phyloP scores from a whole-genome alignment of 2,329 filamentous ascomycete species.

The Alternaria gaisen region DNA sequence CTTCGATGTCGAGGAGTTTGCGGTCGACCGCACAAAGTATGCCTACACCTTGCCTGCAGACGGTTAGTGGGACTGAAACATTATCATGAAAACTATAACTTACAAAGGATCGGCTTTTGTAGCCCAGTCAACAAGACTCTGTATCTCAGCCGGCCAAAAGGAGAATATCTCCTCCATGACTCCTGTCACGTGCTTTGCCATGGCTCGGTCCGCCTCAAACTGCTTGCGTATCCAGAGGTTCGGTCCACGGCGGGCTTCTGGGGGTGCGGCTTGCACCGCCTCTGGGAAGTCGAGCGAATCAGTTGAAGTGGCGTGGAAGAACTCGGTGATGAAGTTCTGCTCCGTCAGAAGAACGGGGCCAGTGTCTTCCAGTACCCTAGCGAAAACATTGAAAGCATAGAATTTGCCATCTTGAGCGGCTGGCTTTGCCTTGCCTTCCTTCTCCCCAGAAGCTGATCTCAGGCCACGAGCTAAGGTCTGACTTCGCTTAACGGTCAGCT shows the following conservation, averaged over 20 bases:
- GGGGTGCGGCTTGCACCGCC: conserved; percentile 70
- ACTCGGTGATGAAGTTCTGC: conserved; percentile 96
- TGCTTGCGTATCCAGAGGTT: conserved; percentile 78
- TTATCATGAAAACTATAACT: conserved; percentile 50
- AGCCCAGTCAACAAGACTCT: conserved; percentile 84
- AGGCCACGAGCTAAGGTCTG: conserved; percentile 83
- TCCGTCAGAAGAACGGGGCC: conserved; percentile 87
- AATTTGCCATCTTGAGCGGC: conserved; percentile 68
- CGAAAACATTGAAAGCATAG: conserved; percentile 82
- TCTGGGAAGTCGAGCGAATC: conserved; percentile 86
- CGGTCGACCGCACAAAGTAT: conserved; percentile 82
- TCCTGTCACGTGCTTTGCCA: conserved; percentile 84
- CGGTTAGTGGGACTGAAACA: conserved; percentile 24
- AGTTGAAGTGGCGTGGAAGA: conserved; percentile 92
- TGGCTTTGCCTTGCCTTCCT: conserved; percentile 65
- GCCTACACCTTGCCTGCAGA: conserved; percentile 83
- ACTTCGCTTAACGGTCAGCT: conserved; percentile 91
- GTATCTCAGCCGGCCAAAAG: conserved; percentile 81
- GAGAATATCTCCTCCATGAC: conserved; percentile 89
- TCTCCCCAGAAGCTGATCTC: conserved; percentile 73
- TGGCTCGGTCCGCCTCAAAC: conserved; percentile 86
- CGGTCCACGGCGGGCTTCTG: conserved; percentile 73
- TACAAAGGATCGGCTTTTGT: conserved; percentile 81
- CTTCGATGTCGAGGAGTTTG: conserved; percentile 79
- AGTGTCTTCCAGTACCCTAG: conserved; percentile 80